Evolutionary conservation across 768 basidiomycete genomes (phyloP), one percentile per base, ranked within the genome.

Genomic region (Mycena crocata): DNA sequence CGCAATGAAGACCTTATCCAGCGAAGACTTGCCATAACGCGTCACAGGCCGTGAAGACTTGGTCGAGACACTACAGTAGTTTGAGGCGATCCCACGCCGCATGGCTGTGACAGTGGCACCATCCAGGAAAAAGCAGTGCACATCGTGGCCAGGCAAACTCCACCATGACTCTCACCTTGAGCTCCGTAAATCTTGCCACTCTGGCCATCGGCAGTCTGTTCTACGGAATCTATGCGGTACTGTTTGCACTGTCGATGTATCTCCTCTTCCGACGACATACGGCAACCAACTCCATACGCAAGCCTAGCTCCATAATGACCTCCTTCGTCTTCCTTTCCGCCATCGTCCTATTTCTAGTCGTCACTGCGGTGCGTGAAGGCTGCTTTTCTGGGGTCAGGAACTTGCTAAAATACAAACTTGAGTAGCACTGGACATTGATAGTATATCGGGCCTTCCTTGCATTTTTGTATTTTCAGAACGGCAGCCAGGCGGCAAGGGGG

Each of bases 211-310:
- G 35, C 12, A 62, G 42, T 19, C 26, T 62, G 24, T 26, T 51
- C 46, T 62, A 62, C 32, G 60, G 60, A 14, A 40, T 62, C 10
- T 62, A 62, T 30, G 31, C 23, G 21, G 35, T 64, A 10, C 35
- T 64, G 15, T 64, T 57, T 45, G 24, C 17, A 28, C 24, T 56
- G 21, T 64, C 54, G 13, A 48, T 49, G 23, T 64, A 56, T 34
- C 62, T 64, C 23, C 35, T 64, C 30, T 10, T 54, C 6, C 52
- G 17, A 14, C 34, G 35, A 5, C 31, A n/a, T 19, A n/a, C 23
- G 2, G 15, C 10, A 13, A 13, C 9, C 12, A 23, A 46, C 24
- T 12, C 52, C 5, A 21, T 34, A 23, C 56, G 30, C 23, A 57
- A 35, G 44, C 12, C 5, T n/a, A 35, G 23, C 8, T 17, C 44